phyloP scores from a whole-genome alignment of 2,329 filamentous ascomycete species.

The Xylaria sp. region DNA sequence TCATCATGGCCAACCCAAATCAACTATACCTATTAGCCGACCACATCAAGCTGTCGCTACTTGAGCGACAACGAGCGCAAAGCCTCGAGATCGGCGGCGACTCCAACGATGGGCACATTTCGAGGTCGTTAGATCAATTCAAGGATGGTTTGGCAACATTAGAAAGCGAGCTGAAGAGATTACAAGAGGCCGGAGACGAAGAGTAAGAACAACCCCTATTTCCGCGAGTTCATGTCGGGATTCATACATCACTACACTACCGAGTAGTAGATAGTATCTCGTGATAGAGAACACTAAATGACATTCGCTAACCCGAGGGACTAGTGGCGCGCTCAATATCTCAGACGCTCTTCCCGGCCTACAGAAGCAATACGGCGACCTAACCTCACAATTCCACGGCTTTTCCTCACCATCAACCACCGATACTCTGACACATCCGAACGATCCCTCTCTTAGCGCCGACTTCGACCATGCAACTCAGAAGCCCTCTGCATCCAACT shows the following conservation, averaged over 20 bases:
- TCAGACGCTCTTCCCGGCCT: slow-evolving; percentile 75
- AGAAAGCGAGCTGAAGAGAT: slow-evolving; percentile 70
- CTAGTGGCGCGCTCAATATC: slow-evolving; percentile 62
- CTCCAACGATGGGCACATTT: slow-evolving; percentile 88
- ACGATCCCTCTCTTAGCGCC: slow-evolving; percentile 69
- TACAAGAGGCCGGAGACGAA: slow-evolving; percentile 73
- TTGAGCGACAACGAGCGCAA: slow-evolving; percentile 89
- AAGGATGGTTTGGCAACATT: slow-evolving; percentile 80
- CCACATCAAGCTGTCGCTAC: slow-evolving; percentile 94
- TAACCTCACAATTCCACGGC: slow-evolving; percentile 84
- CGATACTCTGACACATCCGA: slow-evolving; percentile 68
- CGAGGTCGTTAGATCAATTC: slow-evolving; percentile 87
- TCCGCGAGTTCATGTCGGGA: slow-evolving; percentile 2
- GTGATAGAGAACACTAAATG: background rate
- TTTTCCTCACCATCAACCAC: slow-evolving; percentile 63
- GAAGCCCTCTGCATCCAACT: slow-evolving; percentile 49
- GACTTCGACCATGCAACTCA: slow-evolving; percentile 73
- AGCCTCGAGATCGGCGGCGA: slow-evolving; percentile 81
- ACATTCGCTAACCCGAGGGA: slow-evolving; percentile 38
- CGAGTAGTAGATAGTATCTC: background rate
- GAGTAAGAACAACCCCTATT: slow-evolving; percentile 57
- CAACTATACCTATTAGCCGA: slow-evolving; percentile 95
- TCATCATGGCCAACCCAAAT: slow-evolving; percentile 67
- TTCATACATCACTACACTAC: background rate
- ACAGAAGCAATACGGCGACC: slow-evolving; percentile 78